Evolutionary conservation across 768 basidiomycete species (phyloP), one percentile per base, ranked within the genome.

Genomic region (Tylopilus felleus): DNA sequence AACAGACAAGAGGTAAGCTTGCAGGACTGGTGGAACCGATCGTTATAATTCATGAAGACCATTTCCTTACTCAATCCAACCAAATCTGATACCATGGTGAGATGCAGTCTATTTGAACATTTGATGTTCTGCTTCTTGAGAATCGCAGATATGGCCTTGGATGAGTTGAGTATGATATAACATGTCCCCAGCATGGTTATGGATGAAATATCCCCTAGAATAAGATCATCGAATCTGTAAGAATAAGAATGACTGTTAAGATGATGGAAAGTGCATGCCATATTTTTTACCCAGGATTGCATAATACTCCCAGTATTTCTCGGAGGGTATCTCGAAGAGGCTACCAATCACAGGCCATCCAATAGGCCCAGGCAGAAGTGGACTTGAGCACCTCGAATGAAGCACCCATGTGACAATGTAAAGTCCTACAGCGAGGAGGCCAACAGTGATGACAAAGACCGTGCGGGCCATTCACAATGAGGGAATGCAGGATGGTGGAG

Each of bases 71-170:
- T 6, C 36, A 49, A 46, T 1, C 58, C 59, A 74, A 54, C 52
- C 35, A 67, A 38, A 12, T 66, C 66, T 6, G 21, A 7, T 17
- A 52, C 54, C 66, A 67, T 63, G 19, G 54, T 53, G 8, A 55
- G 4, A 35, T 39, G 43, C 8, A 61, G 57, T 49, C 66, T 57
- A 25, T 63, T 27, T 14, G 81, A 82, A 60, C 81, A 83, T 43
- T 80, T 78, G n/a, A 74, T 61, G 49, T 81, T 76, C 47, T 80
- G 74, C 60, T 75, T 81, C 39, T 82, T 81, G 25, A 85, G 69
- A 21, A 85, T 65, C 49, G 77, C 80, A 10, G 72, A 71, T 31
- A 74, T 73, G 7, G 73, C 75, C 53, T 75, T 70, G 56, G 70
- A 55, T 53, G 74, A 76, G 64, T 78, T 82, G 28, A 85, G 65